Evolutionary conservation across 192 early-diverging fungal genomes (phyloP).

Genomic region (Umbelopsis sp.): DNA sequence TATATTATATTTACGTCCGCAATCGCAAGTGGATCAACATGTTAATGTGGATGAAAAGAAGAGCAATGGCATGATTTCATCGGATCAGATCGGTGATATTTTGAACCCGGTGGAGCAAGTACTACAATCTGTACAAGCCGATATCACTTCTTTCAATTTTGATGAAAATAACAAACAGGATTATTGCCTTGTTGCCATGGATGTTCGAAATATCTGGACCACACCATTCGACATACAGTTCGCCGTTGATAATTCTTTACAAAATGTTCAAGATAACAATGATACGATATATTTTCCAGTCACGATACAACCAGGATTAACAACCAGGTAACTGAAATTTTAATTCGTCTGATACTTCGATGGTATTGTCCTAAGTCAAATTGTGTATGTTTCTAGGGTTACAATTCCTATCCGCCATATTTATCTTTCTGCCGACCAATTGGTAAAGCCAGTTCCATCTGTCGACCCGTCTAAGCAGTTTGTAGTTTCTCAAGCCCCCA

Average conservation of each 20-base stretch:
- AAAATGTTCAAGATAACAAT: not conserved
- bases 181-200: slow-evolving; percentile 77
- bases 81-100: not conserved
- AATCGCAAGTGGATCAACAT: not conserved
- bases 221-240: slow-evolving; percentile 73
- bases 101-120: slow-evolving; percentile 10
- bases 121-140: slow-evolving; percentile 8
- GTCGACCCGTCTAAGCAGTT: slow-evolving; percentile 74
- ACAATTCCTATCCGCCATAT: slow-evolving; percentile 69
- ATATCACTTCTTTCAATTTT: not conserved
- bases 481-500: slow-evolving; percentile 64
- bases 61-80: not conserved
- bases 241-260: slow-evolving; percentile 63
- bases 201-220: slow-evolving; percentile 74
- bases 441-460: slow-evolving; percentile 64
- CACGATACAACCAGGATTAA: slow-evolving; percentile 35
- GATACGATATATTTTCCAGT: not conserved
- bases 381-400: slow-evolving; percentile 42
- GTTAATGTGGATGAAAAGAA: not conserved
- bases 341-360: not conserved
- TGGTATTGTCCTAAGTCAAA: not conserved
- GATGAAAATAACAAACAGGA: slow-evolving; percentile 47
- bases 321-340: slow-evolving; percentile 12
- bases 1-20: slow-evolving; percentile 55
- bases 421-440: slow-evolving; percentile 45